phyloP scores from a whole-genome alignment of 2,329 filamentous ascomycete genomes.

The Ceratocystis eucalypticola region DNA sequence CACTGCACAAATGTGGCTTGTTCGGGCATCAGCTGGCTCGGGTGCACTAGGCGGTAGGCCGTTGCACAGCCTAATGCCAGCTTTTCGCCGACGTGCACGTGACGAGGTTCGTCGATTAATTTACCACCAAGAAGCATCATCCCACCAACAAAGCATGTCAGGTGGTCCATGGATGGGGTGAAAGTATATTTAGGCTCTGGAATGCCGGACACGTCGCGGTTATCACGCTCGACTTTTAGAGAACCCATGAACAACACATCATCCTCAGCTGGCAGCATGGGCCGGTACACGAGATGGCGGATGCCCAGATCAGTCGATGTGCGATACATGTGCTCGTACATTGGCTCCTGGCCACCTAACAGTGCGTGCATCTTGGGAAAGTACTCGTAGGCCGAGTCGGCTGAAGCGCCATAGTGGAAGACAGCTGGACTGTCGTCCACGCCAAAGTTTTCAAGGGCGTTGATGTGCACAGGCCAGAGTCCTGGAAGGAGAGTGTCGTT shows the following conservation, averaged over 20 bases:
- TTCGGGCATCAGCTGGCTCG: conserved; percentile 49
- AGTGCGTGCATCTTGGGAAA: conserved; percentile 53
- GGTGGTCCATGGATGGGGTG: conserved; percentile 37
- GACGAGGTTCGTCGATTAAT: conserved; percentile 39
- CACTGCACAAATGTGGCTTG: conserved; percentile 37
- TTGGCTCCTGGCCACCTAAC: conserved; percentile 41
- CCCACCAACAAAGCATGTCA: conserved; percentile 52
- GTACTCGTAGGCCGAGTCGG: conserved; percentile 51
- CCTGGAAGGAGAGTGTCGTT: conserved; percentile 43
- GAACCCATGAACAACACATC: conserved; percentile 52
- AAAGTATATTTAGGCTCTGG: conserved; percentile 21
- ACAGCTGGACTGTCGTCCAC: conserved; percentile 31
- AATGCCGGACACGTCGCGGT: background rate
- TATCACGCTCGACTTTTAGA: conserved; percentile 24
- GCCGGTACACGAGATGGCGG: conserved; percentile 52
- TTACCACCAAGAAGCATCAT: conserved; percentile 50
- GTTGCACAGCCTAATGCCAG: conserved; percentile 52
- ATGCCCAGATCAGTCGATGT: conserved; percentile 44
- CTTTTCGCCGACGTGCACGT: conserved; percentile 43
- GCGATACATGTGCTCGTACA: conserved; percentile 29
- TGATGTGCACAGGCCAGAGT: conserved; percentile 46
- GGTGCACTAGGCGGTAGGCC: conserved; percentile 43
- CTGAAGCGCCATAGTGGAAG: conserved; percentile 43
- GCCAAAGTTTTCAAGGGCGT: conserved; percentile 39
- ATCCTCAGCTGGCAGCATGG: conserved; percentile 44